Base-by-base conservation (phyloP, 768 basidiomycete species). In the Tricholoma furcatifolium region DNA sequence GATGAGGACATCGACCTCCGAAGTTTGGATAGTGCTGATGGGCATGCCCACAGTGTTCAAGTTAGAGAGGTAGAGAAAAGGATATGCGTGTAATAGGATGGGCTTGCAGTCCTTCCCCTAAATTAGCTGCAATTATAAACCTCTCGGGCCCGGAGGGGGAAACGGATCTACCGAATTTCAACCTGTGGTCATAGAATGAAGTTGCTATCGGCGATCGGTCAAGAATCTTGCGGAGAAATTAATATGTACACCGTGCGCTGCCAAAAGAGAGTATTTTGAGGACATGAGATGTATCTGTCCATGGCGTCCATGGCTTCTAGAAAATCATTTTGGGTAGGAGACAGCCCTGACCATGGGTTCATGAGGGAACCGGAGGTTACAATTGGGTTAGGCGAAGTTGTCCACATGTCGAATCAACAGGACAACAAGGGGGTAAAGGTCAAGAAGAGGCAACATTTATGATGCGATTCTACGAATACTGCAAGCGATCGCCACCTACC, bases 1-100 rank as follows among this genome's bases (percentile, higher is more conserved):
- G 47, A 86, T 67, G 54, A 86, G 73, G 17, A 85, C 83, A 62
- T 86, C 83, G 49, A 83, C 76, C 1, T 69, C 54, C n/a, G 71
- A 71, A 54, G 74, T 70, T 47, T 63, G 69, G 9, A 57, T 49
- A 18, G 60, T 35, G 50, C 58, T 61, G 15, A 47, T 64, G 35
- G 63, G 61, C 65, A 67, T 70, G 51, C 36, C 40, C 23, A 43
- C 23, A 12, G 30, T n/a, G 21, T 12, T 39, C 27, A n/a, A 17
- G 11, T 11, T 6, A 3, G 12, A 36, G 10, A n/a, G n/a, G 14
- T 14, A 21, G 7, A 14, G 17, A 34, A 30, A 14, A 20, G 45
- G 15, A n/a, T n/a, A n/a, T n/a, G n/a, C n/a, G n/a, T n/a, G n/a
- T n/a, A n/a, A n/a, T n/a, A n/a, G 10, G 39, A 40, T 51, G n/a